Evolutionary conservation across 305 asterid genomes (phyloP).

Genomic region (Rubia tinctorum): DNA sequence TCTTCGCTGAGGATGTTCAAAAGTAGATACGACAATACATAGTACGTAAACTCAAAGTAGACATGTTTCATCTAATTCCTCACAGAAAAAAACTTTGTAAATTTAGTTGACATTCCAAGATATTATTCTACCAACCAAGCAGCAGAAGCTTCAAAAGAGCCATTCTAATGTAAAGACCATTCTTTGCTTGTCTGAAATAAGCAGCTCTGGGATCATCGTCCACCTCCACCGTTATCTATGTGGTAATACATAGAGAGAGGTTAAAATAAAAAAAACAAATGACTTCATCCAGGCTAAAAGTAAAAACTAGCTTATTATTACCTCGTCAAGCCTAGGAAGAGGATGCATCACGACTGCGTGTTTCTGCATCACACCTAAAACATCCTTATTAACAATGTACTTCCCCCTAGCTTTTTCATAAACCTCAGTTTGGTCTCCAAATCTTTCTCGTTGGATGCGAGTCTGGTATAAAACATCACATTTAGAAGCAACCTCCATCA

Average conservation of each 20-base stretch:
- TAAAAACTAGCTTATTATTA: conserved; percentile 17
- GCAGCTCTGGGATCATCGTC: conserved; percentile 91
- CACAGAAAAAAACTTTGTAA: neutral
- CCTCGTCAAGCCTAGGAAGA: conserved; percentile 94
- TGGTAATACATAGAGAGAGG: neutral
- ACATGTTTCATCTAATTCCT: neutral
- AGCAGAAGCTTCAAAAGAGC: conserved; percentile 84
- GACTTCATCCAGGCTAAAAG: neutral
- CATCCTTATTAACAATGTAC: conserved; percentile 58
- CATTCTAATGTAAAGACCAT: conserved; percentile 83
- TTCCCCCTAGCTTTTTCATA: conserved; percentile 88
- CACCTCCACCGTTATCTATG: conserved; percentile 75
- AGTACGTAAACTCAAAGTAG: neutral
- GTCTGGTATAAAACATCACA: conserved; percentile 87
- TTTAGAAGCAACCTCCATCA: conserved; percentile 82
- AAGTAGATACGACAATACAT: neutral
- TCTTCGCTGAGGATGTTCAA: neutral
- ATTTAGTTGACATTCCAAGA: neutral
- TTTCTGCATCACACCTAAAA: conserved; percentile 68
- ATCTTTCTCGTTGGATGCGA: conserved; percentile 74
- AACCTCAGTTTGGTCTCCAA: conserved; percentile 71
- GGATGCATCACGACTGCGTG: conserved; percentile 96
- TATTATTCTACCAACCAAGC: conserved; percentile 56
- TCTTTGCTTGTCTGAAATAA: conserved; percentile 91
- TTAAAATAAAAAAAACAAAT: neutral